These are phyloP conservation scores for Pichia kudriavzevii DNA, from an alignment of 1,139 yeast species.

Conservation along the genomic window DNA sequence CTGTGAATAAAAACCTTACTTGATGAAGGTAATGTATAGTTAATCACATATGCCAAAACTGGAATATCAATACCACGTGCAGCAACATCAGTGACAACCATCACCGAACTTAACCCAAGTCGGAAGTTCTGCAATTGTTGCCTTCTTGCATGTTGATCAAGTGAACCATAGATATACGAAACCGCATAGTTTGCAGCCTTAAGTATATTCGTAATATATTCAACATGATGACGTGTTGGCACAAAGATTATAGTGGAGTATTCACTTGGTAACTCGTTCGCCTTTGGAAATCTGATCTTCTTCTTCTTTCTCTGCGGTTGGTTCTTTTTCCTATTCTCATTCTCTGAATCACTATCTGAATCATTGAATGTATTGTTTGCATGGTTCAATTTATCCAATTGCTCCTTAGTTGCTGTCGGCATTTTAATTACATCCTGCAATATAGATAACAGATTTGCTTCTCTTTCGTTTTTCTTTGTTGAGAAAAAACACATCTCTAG, in stretches of 20 bases:
- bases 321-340: constrained; percentile 23
- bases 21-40: constrained; percentile 83
- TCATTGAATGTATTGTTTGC: constrained; percentile 40
- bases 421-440: constrained; percentile 80
- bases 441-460: constrained; percentile 70
- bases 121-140: constrained; percentile 82
- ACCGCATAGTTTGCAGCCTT: constrained; percentile 71
- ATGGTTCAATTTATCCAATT: constrained; percentile 44
- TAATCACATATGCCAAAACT: constrained; percentile 85
- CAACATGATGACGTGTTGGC: constrained; percentile 97
- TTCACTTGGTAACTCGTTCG: constrained; percentile 76
- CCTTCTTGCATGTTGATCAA: constrained; percentile 92
- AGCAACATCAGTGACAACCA: constrained; percentile 97
- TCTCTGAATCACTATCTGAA: constrained; percentile 43
- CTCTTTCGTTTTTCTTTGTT: constrained; percentile 79
- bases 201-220: constrained; percentile 66
- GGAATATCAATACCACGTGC: constrained; percentile 99
- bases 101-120: constrained; percentile 68
- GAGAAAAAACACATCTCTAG: constrained; percentile 85
- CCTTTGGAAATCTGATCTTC: constrained; percentile 56
- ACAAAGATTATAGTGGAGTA: constrained; percentile 87
- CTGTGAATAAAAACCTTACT: constrained; percentile 93
- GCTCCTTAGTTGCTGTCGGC: constrained; percentile 68
- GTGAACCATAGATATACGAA: constrained; percentile 86
- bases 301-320: constrained; percentile 30